Base-by-base conservation (phyloP, 2,329 filamentous ascomycete species). In the Aureobasidium lini region DNA sequence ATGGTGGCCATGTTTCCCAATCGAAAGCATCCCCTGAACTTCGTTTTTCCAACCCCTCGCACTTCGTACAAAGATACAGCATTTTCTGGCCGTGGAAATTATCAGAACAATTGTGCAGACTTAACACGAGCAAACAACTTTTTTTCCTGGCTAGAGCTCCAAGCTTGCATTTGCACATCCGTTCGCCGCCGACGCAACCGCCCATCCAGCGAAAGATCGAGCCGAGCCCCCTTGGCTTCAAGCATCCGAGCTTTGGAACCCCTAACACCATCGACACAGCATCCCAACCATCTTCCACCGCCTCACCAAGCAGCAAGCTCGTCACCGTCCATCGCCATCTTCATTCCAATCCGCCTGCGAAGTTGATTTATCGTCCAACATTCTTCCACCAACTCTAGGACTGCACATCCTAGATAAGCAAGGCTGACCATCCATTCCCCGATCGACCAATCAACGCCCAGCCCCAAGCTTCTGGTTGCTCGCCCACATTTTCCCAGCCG, bases 171-270 rank as follows among this genome's bases (percentile, higher is more conserved):
- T 39, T 36, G 48, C 39, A 54, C 36, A 57, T 48, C 54, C 54
- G 54, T 57, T 57, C 43, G 54, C 54, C 54, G 54, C 54, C 54
- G 54, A 57, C 54, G 54, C 54, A 47, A 57, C 52, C 50, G 50
- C 50, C 40, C 18, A 18, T 43, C 23, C 18, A 18, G 31, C 23
- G 28, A 28, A 40, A 43, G 40, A 29, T 31, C 39, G 31, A 46
- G 40, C 31, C 52, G 36, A 46, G 40, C 36, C 52, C 50, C 52
- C 40, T 54, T 56, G 39, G 52, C 29, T 32, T 18, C 31, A 42
- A 39, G 39, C 52, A 46, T 56, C 52, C 40, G 52, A 56, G 52
- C 52, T 56, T 54, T 46, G 52, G 39, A 56, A 46, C 52, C 52
- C 52, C 52, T 56, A 44, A 56, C 50, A 54, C 37, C n/a, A n/a